Evolutionary conservation across 1,284 basidiomycete species (phyloP).

Genomic region (Inonotus obliquus): DNA sequence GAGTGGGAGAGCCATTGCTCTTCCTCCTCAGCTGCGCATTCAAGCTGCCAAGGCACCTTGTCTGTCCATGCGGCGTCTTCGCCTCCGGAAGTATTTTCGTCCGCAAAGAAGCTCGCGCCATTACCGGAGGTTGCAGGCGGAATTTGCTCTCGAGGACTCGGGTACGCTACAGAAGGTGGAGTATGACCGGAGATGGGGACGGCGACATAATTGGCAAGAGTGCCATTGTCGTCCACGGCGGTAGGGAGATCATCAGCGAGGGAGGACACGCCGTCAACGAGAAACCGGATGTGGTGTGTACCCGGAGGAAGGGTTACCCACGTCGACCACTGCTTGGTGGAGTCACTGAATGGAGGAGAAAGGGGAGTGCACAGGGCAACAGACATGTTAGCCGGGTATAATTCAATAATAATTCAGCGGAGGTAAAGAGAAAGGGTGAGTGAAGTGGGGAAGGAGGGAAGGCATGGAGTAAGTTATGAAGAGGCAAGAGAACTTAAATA

Average conservation of each 20-base stretch:
- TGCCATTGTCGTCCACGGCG: slow-evolving; percentile 93
- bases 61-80: slow-evolving; percentile 61
- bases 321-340: slow-evolving; percentile 38
- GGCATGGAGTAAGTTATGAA: background rate
- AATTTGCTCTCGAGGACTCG: slow-evolving; percentile 15
- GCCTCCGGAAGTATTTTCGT: slow-evolving; percentile 20
- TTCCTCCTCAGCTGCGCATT: slow-evolving; percentile 79
- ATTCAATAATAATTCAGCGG: background rate
- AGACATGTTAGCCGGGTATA: slow-evolving; percentile 4
- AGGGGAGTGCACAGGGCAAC: slow-evolving; percentile 6
- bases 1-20: slow-evolving; percentile 61
- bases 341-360: slow-evolving; percentile 24
- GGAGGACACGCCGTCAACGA: slow-evolving; percentile 90
- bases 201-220: slow-evolving; percentile 91
- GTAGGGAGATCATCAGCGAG: slow-evolving; percentile 78
- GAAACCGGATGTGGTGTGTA: slow-evolving; percentile 93
- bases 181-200: slow-evolving; percentile 38
- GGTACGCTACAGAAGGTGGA: slow-evolving; percentile 24
- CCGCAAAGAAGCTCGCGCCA: slow-evolving; percentile 22
- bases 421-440: background rate
- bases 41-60: slow-evolving; percentile 68
- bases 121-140: slow-evolving; percentile 29
- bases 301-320: slow-evolving; percentile 74
- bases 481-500: slow-evolving; percentile 14
- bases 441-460: background rate